Conservation (phyloP, 352 stramenopile species). For the Phytopythium delawarense region DNA sequence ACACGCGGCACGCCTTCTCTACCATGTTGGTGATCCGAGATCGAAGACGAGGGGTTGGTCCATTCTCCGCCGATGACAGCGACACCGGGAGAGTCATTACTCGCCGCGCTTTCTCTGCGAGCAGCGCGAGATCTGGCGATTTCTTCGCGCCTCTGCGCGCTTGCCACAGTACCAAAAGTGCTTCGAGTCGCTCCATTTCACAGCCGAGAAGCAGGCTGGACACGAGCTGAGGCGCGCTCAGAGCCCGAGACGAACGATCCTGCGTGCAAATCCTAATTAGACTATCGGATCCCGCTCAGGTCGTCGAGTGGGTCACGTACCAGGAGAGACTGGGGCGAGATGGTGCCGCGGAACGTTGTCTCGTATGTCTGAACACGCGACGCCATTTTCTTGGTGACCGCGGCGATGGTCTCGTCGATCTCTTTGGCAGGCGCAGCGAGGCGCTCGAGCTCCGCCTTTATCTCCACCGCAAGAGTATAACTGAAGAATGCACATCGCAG, state of each 20-base stretch:
- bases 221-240: not conserved
- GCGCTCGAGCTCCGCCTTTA: slow-evolving; percentile 45
- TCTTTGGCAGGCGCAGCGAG: slow-evolving; percentile 16
- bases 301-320: slow-evolving; percentile 12
- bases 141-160: not conserved
- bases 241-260: not conserved
- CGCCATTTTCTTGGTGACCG: slow-evolving; percentile 45
- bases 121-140: not conserved
- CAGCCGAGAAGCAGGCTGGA: not conserved
- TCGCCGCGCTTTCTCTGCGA: not conserved
- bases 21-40: slow-evolving; percentile 1
- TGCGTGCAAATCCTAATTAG: not conserved
- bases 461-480: slow-evolving; percentile 12
- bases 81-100: not conserved
- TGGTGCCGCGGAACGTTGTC: slow-evolving; percentile 29
- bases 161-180: not conserved
- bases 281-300: not conserved
- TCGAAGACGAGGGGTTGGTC: not conserved
- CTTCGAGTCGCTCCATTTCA: not conserved
- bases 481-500: slow-evolving; percentile 10
- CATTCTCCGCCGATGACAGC: not conserved
- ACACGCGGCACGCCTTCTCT: not conserved
- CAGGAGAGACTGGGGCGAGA: slow-evolving; percentile 38
- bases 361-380: slow-evolving; percentile 30
- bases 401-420: slow-evolving; percentile 14